Evolutionary conservation across 139 green algal species (phyloP), one percentile per base, ranked within the genome.

Genomic region (Closterium sp.): DNA sequence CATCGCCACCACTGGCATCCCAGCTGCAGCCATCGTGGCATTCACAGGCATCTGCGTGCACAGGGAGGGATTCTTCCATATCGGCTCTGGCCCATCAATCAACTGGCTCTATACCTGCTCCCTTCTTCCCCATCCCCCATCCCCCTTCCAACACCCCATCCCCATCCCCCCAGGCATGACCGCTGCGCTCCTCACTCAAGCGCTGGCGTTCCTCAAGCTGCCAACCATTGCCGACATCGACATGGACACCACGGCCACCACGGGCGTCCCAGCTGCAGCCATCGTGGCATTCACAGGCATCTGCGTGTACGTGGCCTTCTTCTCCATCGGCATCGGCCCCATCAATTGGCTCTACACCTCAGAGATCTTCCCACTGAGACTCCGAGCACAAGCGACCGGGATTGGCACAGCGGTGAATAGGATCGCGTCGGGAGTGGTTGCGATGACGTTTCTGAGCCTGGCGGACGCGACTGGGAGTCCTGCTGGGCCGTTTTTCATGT

Each of bases 301-400:
- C 10, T 94, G 92, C 55, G 16, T 33, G 6, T 95, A 93, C 84
- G 88, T 95, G 23, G 91, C 91, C 21, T 92, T 87, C 76, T 95
- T 95, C 91, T 92, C 91, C 8, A 92, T 94, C 28, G 93, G 93
- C 4, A 66, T 92, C 25, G 93, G 93, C 23, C 93, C 93, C 33
- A 89, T 94, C 5, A 91, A 81, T 28, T 95, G 90, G 91, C 21
- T 95, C 2, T 30, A 94, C 19, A 89, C 64, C 10, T 93, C 86
- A 0, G 93, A 95, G 87, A 92, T 95, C 85, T 95, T 95, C 55
- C 93, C 91, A 9, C 55, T 90, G 23, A 76, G 90, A 38, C 64
- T 94, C 16, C 90, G 92, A 2, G 90, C 90, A n/a, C 90, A 93
- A 33, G 92, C 90, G 3, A 87, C 92, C 30, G 84, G 69, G 16